Conservation (phyloP, 2,329 filamentous ascomycete species). For the Hypocreales sp. region DNA sequence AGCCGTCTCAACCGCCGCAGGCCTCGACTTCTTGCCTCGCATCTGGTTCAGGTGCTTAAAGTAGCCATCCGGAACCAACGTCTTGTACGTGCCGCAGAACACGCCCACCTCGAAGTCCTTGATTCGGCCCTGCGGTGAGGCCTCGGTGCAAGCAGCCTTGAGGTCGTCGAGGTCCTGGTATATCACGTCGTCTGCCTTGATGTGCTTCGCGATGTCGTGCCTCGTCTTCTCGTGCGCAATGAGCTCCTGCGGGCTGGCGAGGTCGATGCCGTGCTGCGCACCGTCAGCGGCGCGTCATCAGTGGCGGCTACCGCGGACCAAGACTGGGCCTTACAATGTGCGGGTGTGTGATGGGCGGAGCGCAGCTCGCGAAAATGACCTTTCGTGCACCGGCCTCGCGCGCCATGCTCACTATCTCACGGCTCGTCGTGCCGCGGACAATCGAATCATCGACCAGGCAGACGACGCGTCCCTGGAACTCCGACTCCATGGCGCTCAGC, state of each 20-base stretch:
- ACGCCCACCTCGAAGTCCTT: slow-evolving; percentile 77
- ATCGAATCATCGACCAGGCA: slow-evolving; percentile 82
- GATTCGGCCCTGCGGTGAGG: slow-evolving; percentile 38
- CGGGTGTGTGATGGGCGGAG: slow-evolving; percentile 68
- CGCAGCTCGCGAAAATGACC: slow-evolving; percentile 71
- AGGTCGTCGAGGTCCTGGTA: slow-evolving; percentile 53
- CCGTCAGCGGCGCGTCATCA: background rate
- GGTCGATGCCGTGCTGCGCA: slow-evolving; percentile 27
- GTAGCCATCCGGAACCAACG: slow-evolving; percentile 63
- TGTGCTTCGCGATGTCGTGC: slow-evolving; percentile 17
- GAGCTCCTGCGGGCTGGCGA: slow-evolving; percentile 25
- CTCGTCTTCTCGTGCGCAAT: slow-evolving; percentile 24
- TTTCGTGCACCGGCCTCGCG: slow-evolving; percentile 68
- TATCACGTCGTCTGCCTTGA: slow-evolving; percentile 5
- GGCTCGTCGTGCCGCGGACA: slow-evolving; percentile 39
- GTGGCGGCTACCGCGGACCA: too few species aligned
- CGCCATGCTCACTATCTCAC: slow-evolving; percentile 42
- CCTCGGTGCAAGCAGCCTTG: slow-evolving; percentile 61
- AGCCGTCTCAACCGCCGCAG: background rate
- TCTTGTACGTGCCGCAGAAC: slow-evolving; percentile 79
- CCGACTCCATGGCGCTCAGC: slow-evolving; percentile 70
- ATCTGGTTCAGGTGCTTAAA: slow-evolving; percentile 65
- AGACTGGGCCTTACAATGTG: slow-evolving; percentile 86
- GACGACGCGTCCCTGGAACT: slow-evolving; percentile 70
- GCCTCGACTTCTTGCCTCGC: slow-evolving; percentile 42